phyloP scores from a whole-genome alignment of 148 eudicot genomes.

The Tetragonia tetragonoides region DNA sequence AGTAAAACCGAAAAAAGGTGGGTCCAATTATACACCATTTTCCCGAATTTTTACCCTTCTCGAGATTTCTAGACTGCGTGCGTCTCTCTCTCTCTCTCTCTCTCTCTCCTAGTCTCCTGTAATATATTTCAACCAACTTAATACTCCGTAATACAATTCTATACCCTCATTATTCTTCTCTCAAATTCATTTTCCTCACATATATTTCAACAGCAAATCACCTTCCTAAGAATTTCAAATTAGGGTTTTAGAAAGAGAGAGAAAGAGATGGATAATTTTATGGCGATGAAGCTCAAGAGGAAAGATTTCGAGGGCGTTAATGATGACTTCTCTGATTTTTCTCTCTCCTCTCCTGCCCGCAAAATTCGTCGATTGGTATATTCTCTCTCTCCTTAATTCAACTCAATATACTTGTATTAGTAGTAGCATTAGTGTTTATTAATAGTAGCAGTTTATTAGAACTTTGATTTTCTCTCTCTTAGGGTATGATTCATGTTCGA shows the following conservation, averaged over 20 bases:
- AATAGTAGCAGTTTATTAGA: neutral
- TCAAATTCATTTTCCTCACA: neutral
- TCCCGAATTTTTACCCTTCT: neutral
- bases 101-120: neutral
- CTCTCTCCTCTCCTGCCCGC: conserved; percentile 69
- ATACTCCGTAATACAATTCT: too few relatives aligned
- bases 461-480: neutral
- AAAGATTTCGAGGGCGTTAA: conserved; percentile 57
- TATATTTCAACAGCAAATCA: neutral
- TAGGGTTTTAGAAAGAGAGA: neutral
- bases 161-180: neutral
- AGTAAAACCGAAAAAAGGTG: neutral
- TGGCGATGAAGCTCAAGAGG: conserved; percentile 49
- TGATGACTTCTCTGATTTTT: conserved; percentile 73
- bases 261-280: conserved; percentile 31
- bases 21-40: neutral
- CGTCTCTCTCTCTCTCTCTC: neutral
- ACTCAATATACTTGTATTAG: neutral
- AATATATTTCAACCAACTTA: neutral
- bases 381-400: neutral
- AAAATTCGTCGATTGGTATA: conserved; percentile 73
- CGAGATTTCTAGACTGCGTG: neutral
- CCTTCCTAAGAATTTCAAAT: neutral
- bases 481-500: conserved; percentile 3
- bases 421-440: neutral